Percentiles rank a stretch among this genome's conserved stretches.
phyloP scores from a whole-genome alignment of 495 filamentous ascomycete species.

The Thermochaetoides thermophila region DNA sequence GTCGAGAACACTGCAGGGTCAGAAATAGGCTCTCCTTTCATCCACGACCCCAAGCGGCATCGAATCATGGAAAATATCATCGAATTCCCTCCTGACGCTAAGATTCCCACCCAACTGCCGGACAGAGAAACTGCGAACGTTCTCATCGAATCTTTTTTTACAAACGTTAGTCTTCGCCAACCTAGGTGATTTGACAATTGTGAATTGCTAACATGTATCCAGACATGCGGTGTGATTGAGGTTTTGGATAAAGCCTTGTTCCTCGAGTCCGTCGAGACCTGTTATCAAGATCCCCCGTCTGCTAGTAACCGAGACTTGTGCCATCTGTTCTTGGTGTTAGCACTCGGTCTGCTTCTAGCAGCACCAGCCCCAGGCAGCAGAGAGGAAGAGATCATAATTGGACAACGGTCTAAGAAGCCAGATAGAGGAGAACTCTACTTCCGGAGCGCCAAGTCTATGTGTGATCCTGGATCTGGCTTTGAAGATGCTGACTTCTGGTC shows the following conservation, averaged over 20 bases:
- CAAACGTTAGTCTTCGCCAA: constrained; percentile 31
- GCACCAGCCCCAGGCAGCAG: constrained; percentile 32
- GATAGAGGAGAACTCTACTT: constrained; percentile 45
- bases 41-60: constrained; percentile 52
- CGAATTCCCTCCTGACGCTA: constrained; percentile 28
- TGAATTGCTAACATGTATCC: constrained; percentile 6
- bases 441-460: constrained; percentile 38
- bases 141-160: constrained; percentile 44
- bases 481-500: constrained; percentile 51
- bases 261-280: constrained; percentile 30
- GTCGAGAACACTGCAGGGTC: constrained; percentile 50
- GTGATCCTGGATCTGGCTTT: constrained; percentile 38
- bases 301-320: constrained; percentile 37
- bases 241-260: constrained; percentile 39
- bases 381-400: constrained; percentile 36
- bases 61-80: constrained; percentile 51
- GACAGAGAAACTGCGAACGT: constrained; percentile 38
- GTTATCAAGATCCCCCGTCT: constrained; percentile 37
- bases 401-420: constrained; percentile 27
- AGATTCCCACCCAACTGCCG: constrained; percentile 36
- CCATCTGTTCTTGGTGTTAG: constrained; percentile 40
- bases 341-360: constrained; percentile 44
- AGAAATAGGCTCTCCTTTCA: constrained; percentile 41
- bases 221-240: constrained; percentile 44
- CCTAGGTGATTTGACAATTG: not conserved